These are phyloP conservation scores for Paspalum notatum DNA, from an alignment of 176 grass and related monocot species.

Conservation along the genomic window DNA sequence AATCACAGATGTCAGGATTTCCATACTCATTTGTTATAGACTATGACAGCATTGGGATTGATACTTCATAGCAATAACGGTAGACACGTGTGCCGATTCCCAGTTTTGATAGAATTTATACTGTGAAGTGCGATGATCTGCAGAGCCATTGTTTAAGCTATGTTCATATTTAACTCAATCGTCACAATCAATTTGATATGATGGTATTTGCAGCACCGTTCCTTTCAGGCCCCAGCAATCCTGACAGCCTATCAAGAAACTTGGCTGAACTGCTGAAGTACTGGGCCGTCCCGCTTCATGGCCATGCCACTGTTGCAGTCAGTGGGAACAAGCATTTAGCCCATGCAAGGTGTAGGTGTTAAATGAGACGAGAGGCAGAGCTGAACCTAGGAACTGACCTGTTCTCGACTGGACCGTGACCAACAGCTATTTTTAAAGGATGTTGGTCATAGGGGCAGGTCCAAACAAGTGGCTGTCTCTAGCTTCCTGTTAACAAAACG, in stretches of 20 bases:
- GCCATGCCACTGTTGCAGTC: slow-evolving; percentile 50
- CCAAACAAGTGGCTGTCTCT: slow-evolving; percentile 94
- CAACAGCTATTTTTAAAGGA: slow-evolving; percentile 72
- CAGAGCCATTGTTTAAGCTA: neutral
- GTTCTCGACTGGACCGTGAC: slow-evolving; percentile 88
- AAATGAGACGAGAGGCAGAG: neutral
- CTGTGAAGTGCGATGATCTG: no score
- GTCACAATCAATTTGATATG: neutral
- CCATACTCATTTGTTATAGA: neutral
- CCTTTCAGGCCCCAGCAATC: neutral
- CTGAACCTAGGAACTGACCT: slow-evolving; percentile 52
- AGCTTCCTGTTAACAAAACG: slow-evolving; percentile 71
- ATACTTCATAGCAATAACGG: no score
- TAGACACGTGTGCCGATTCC: no score
- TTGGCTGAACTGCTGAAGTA: slow-evolving; percentile 32
- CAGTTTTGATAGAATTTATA: no score
- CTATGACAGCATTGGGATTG: no score
- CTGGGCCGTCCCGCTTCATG: slow-evolving; percentile 67
- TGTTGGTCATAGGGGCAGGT: slow-evolving; percentile 82
- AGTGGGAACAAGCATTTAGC: slow-evolving; percentile 10
- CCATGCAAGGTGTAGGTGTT: neutral
- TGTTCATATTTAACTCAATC: neutral
- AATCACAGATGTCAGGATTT: neutral
- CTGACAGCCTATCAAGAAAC: neutral
- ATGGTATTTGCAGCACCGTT: neutral